Evolutionary conservation across 2,329 filamentous ascomycete species (phyloP).

Genomic region (Ilyonectria robusta): DNA sequence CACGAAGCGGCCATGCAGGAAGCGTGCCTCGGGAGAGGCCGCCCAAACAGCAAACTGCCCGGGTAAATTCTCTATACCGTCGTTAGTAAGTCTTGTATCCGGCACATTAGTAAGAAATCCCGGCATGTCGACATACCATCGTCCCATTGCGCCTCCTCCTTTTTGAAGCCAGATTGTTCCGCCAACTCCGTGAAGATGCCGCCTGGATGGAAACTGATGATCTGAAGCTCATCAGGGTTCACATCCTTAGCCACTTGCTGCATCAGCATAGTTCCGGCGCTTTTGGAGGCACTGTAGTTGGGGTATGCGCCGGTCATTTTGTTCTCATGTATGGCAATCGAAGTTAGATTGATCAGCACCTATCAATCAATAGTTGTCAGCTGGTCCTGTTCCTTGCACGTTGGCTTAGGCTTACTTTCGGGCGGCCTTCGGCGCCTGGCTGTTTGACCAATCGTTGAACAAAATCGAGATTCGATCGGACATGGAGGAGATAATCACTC

Average conservation of each 20-base stretch:
- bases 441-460: slow-evolving; percentile 35
- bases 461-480: slow-evolving; percentile 30
- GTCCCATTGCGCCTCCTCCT: too few relatives aligned
- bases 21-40: slow-evolving; percentile 54
- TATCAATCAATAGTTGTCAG: too few relatives aligned
- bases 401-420: not conserved
- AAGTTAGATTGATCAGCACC: not conserved
- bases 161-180: too few relatives aligned
- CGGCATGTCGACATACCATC: too few relatives aligned
- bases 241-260: slow-evolving; percentile 56
- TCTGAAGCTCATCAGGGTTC: slow-evolving; percentile 40
- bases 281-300: slow-evolving; percentile 56
- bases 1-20: slow-evolving; percentile 58
- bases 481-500: slow-evolving; percentile 30
- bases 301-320: slow-evolving; percentile 20
- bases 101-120: too few relatives aligned
- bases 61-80: slow-evolving; percentile 47
- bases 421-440: not conserved
- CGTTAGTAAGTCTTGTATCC: not conserved
- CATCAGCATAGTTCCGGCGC: slow-evolving; percentile 51
- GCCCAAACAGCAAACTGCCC: slow-evolving; percentile 60
- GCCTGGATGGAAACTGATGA: slow-evolving; percentile 39
- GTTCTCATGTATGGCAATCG: not conserved
- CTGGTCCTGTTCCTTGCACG: too few relatives aligned
- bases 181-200: too few relatives aligned